Percentiles rank a stretch among this genome's conserved stretches.
Evolutionary conservation across 2,329 filamentous ascomycete species (phyloP).

Genomic region (Xylariaceae sp.): DNA sequence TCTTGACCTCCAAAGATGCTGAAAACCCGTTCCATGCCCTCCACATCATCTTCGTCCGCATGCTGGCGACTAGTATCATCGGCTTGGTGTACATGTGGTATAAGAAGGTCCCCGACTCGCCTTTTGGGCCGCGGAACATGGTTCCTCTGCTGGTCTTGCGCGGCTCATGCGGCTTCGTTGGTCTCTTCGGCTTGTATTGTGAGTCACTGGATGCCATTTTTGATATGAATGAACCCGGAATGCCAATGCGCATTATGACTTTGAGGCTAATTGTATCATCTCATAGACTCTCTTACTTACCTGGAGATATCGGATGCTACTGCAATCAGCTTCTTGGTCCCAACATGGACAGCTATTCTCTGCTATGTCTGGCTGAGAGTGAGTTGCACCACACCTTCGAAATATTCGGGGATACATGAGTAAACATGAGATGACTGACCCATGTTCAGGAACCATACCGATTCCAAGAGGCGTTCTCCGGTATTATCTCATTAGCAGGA

Average conservation of each 20-base stretch:
- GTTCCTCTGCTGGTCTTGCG: slow-evolving; percentile 58
- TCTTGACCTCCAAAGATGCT: slow-evolving; percentile 31
- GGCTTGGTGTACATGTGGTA: slow-evolving; percentile 39
- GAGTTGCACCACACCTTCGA: not conserved
- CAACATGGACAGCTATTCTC: slow-evolving; percentile 62
- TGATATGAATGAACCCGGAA: not conserved
- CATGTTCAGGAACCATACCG: slow-evolving; percentile 60
- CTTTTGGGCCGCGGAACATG: slow-evolving; percentile 59
- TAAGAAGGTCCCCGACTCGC: slow-evolving; percentile 52
- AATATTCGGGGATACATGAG: not conserved
- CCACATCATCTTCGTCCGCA: slow-evolving; percentile 41
- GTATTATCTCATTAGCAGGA: slow-evolving; percentile 62
- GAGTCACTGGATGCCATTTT: slow-evolving; percentile 5
- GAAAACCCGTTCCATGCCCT: slow-evolving; percentile 36
- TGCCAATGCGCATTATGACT: not conserved
- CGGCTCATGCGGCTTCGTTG: slow-evolving; percentile 59
- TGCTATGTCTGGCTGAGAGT: slow-evolving; percentile 50
- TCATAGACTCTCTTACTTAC: slow-evolving; percentile 50
- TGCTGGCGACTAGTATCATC: slow-evolving; percentile 35
- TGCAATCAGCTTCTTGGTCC: slow-evolving; percentile 73
- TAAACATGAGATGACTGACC: not conserved
- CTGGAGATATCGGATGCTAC: slow-evolving; percentile 73
- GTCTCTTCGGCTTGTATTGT: slow-evolving; percentile 56
- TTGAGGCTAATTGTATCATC: not conserved
- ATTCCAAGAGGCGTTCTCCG: slow-evolving; percentile 62